These are phyloP conservation scores for Suillus luteus DNA, from an alignment of 768 basidiomycete genomes.

Conservation along the genomic window DNA sequence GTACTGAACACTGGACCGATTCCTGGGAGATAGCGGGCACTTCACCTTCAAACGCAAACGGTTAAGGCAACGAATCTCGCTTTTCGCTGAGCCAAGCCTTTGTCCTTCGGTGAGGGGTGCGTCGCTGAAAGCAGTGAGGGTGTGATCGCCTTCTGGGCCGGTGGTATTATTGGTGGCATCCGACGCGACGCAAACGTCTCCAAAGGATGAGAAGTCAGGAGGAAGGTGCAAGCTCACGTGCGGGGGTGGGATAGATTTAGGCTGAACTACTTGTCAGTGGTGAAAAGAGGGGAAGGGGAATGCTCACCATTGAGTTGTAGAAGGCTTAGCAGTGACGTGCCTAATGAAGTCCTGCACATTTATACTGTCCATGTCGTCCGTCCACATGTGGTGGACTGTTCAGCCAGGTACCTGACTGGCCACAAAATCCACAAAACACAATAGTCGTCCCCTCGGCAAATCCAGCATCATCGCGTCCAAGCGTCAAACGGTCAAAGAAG, in stretches of 20 bases:
- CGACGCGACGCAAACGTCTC: neutral
- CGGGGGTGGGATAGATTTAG: neutral
- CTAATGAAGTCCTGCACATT: neutral
- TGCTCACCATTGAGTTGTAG: slow-evolving; percentile 1
- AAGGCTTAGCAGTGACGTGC: too few species aligned
- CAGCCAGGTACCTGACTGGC: neutral
- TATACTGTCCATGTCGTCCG: neutral
- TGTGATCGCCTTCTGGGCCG: slow-evolving; percentile 38
- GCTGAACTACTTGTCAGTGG: neutral
- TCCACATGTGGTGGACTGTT: neutral
- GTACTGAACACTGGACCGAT: neutral
- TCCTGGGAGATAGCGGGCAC: slow-evolving; percentile 31
- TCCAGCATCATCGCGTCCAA: neutral
- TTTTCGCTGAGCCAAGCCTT: slow-evolving; percentile 30
- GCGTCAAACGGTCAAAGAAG: neutral
- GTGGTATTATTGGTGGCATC: neutral
- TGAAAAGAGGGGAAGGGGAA: neutral
- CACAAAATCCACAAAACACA: neutral
- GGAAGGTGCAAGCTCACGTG: neutral
- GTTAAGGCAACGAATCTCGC: neutral
- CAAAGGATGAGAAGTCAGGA: neutral
- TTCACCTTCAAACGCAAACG: slow-evolving; percentile 29
- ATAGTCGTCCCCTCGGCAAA: slow-evolving; percentile 1
- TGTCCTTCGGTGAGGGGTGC: slow-evolving; percentile 42
- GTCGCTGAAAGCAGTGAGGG: slow-evolving; percentile 46